These are phyloP conservation scores for Haberlea rhodopensis DNA, from an alignment of 257 asterid species.

Conservation along the genomic window DNA sequence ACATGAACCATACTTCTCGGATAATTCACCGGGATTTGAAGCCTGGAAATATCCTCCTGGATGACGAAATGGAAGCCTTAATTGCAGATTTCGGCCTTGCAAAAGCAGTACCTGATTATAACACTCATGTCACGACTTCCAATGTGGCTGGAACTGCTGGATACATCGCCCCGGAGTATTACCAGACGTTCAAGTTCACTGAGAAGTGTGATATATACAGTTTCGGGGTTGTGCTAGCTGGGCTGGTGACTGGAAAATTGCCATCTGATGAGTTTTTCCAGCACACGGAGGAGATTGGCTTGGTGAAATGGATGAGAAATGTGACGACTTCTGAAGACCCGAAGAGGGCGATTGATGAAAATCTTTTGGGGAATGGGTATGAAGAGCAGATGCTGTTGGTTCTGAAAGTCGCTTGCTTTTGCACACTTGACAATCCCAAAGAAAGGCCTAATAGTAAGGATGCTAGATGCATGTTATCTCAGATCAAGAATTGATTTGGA, in stretches of 20 bases:
- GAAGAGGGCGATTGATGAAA: conserved; percentile 58
- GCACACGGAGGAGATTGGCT: conserved; percentile 56
- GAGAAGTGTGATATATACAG: conserved; percentile 86
- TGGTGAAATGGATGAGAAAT: conserved; percentile 87
- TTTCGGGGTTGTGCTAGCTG: conserved; percentile 70
- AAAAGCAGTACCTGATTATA: conserved; percentile 62
- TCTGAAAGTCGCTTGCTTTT: conserved; percentile 82
- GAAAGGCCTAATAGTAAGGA: conserved; percentile 86
- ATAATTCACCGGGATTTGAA: conserved; percentile 84
- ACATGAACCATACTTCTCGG: conserved; percentile 50
- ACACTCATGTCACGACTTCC: conserved; percentile 65
- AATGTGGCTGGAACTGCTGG: conserved; percentile 82
- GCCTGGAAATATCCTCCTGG: conserved; percentile 79
- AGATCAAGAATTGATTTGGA: conserved; percentile 47
- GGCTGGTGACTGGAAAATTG: conserved; percentile 60
- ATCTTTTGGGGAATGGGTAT: conserved; percentile 53
- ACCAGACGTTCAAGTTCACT: conserved; percentile 71
- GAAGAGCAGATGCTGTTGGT: conserved; percentile 89
- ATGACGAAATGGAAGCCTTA: conserved; percentile 90
- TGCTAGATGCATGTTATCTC: conserved; percentile 68
- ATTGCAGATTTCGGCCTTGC: conserved; percentile 89
- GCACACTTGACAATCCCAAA: conserved; percentile 72
- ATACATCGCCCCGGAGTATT: conserved; percentile 80
- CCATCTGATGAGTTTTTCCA: conserved; percentile 83
- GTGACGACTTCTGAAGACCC: conserved; percentile 79